Percentiles rank a stretch among this genome's conserved stretches.
phyloP scores from a whole-genome alignment of 306 rosid species.

The Trifolium dubium region DNA sequence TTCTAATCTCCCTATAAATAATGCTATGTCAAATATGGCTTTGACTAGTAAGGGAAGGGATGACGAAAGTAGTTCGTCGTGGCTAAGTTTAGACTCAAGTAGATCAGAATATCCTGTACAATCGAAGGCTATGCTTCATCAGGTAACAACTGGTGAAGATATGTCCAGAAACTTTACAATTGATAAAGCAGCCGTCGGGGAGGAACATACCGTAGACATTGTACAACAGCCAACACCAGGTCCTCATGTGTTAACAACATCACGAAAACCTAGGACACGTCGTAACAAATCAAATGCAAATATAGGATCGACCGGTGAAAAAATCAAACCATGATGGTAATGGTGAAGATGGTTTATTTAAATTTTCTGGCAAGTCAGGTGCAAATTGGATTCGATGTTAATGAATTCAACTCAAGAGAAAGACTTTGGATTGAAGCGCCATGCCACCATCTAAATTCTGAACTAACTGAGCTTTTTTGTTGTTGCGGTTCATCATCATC shows the following conservation, averaged over 20 bases:
- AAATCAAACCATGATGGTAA: slow-evolving; percentile 51
- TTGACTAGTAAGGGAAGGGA: slow-evolving; percentile 54
- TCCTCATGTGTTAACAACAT: slow-evolving; percentile 43
- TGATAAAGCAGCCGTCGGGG: slow-evolving; percentile 38
- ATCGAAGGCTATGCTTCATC: slow-evolving; percentile 36
- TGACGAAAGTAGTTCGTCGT: slow-evolving; percentile 57
- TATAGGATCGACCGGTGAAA: slow-evolving; percentile 53
- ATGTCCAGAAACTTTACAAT: slow-evolving; percentile 42
- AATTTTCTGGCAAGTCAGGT: slow-evolving; percentile 47
- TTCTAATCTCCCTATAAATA: slow-evolving; percentile 40
- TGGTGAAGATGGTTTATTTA: slow-evolving; percentile 43
- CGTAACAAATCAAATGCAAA: slow-evolving; percentile 48
- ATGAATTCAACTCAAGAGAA: slow-evolving; percentile 44
- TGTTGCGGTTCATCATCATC: slow-evolving; percentile 14
- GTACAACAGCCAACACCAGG: slow-evolving; percentile 54
- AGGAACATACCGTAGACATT: slow-evolving; percentile 40
- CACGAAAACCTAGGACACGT: slow-evolving; percentile 61
- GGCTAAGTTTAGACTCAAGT: slow-evolving; percentile 74
- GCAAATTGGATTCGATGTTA: slow-evolving; percentile 45
- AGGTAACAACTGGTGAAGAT: slow-evolving; percentile 33
- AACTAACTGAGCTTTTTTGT: slow-evolving; percentile 27
- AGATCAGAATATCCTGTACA: slow-evolving; percentile 44
- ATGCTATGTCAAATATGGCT: slow-evolving; percentile 49
- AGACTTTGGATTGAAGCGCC: slow-evolving; percentile 38
- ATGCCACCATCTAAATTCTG: slow-evolving; percentile 13